A percentile compares a stretch with the other conserved stretches of the same genome.
Conservation (phyloP, 176 grass and related monocot genomes). For the Aegilops umbellulata region DNA sequence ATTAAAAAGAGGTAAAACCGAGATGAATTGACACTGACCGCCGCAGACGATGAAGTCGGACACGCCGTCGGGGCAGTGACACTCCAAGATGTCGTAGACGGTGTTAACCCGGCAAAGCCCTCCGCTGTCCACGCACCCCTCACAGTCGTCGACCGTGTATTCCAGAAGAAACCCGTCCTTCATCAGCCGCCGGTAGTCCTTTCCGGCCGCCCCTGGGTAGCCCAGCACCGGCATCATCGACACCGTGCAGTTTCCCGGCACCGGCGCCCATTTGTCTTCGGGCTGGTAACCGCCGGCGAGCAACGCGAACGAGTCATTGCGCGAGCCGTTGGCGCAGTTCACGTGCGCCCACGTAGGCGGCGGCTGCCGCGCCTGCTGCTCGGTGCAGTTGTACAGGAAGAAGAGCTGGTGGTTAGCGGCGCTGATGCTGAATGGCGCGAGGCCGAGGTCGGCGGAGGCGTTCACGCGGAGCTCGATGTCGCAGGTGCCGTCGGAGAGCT, state of each 20-base stretch:
- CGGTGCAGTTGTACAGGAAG: conserved; percentile 38
- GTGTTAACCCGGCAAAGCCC: conserved; percentile 23
- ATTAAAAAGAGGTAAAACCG: neutral
- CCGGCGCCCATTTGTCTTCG: fast-evolving
- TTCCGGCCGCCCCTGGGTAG: neutral
- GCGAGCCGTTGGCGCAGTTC: neutral
- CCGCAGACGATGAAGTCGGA: neutral
- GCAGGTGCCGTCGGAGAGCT: neutral
- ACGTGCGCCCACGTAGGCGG: neutral
- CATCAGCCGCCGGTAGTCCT: conserved; percentile 20
- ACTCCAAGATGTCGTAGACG: neutral
- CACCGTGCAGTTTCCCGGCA: conserved; percentile 17
- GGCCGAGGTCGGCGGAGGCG: conserved; percentile 20
- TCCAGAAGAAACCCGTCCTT: conserved; percentile 40
- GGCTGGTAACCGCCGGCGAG: conserved; percentile 17
- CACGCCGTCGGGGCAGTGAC: conserved; percentile 25
- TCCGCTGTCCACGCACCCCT: neutral
- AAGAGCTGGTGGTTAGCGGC: conserved; percentile 24
- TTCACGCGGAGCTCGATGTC: neutral
- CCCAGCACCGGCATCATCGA: conserved; percentile 33
- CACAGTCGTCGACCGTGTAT: conserved; percentile 4
- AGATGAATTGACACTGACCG: neutral
- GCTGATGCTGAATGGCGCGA: conserved; percentile 31
- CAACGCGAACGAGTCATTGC: neutral
- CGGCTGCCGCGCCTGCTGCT: fast-evolving